Conservation (phyloP, 257 asterid genomes). For the Cynanchum wilfordii region DNA sequence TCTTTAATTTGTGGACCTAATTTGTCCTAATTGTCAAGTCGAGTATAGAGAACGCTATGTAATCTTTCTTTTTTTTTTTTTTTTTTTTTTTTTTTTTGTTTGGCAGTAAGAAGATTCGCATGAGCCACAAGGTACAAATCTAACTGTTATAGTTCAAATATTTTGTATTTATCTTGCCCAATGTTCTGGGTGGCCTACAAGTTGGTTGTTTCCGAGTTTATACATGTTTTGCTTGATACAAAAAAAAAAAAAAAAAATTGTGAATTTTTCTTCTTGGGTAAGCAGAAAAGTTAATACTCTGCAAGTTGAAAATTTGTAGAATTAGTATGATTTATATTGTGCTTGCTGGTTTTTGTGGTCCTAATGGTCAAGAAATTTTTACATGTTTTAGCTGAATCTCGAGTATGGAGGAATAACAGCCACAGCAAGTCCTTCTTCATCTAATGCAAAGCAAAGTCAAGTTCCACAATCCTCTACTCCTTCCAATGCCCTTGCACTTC, state of each 20-base stretch:
- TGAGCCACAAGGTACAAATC: slow-evolving; percentile 58
- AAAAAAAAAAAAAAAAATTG: background rate
- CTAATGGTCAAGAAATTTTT: background rate
- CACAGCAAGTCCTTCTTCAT: slow-evolving; percentile 20
- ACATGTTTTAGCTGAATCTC: slow-evolving; percentile 42
- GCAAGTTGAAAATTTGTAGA: background rate
- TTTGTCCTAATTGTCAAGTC: background rate
- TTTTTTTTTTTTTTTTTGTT: background rate
- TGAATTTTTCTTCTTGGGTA: background rate
- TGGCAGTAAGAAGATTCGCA: slow-evolving; percentile 89
- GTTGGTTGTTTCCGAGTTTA: background rate
- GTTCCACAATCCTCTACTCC: slow-evolving; percentile 42
- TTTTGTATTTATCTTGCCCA: background rate
- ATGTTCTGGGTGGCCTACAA: background rate
- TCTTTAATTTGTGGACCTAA: slow-evolving; percentile 5
- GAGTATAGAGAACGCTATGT: background rate
- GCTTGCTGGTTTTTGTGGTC: background rate
- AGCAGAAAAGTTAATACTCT: background rate
- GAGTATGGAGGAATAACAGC: slow-evolving; percentile 59
- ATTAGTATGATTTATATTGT: background rate
- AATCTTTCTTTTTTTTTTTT: background rate
- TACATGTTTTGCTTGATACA: background rate
- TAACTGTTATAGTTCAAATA: slow-evolving; percentile 12
- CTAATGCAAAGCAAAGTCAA: slow-evolving; percentile 37
- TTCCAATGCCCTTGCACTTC: slow-evolving; percentile 70